Evolutionary conservation across 495 filamentous ascomycete species (phyloP).

Genomic region (Cercophora sp.): DNA sequence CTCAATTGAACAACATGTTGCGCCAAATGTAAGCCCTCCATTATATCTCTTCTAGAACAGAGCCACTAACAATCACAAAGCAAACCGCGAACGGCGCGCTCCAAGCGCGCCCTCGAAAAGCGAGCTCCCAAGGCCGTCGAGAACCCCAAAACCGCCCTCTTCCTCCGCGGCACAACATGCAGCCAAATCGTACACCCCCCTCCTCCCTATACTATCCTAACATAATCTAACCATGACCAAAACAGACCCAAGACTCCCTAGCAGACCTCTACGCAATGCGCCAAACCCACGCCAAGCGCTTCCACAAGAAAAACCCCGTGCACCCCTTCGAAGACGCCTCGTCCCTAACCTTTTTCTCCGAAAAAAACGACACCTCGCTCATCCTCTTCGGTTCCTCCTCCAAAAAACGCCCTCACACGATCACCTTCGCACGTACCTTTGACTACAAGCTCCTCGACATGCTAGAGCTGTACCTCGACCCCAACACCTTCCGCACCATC

Average conservation of each 20-base stretch:
- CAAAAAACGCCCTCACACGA: slow-evolving; percentile 89
- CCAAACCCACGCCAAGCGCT: slow-evolving; percentile 72
- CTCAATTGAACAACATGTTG: slow-evolving; percentile 23
- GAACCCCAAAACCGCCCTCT: slow-evolving; percentile 79
- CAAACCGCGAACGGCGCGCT: slow-evolving; percentile 90
- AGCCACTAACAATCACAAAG: too few species aligned
- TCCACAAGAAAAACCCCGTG: slow-evolving; percentile 85
- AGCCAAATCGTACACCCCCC: slow-evolving; percentile 55
- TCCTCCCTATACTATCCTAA: neutral
- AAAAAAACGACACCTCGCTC: slow-evolving; percentile 84
- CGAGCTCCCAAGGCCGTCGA: slow-evolving; percentile 83
- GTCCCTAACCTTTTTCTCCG: slow-evolving; percentile 84
- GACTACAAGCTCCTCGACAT: slow-evolving; percentile 85
- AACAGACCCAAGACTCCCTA: slow-evolving; percentile 61
- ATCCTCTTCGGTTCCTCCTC: slow-evolving; percentile 71
- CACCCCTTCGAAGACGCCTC: slow-evolving; percentile 90
- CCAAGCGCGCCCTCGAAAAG: slow-evolving; percentile 87
- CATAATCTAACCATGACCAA: neutral
- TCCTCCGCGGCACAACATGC: slow-evolving; percentile 79
- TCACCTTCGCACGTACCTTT: slow-evolving; percentile 82
- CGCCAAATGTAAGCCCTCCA: slow-evolving; percentile 36
- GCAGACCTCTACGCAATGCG: slow-evolving; percentile 79
- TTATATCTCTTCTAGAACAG: too few species aligned
- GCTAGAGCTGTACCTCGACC: slow-evolving; percentile 79
- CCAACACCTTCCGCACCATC: slow-evolving; percentile 59